Evolutionary conservation across 1,284 basidiomycete species (phyloP), one percentile per base, ranked within the genome.

Genomic region (Vanrija humicola): DNA sequence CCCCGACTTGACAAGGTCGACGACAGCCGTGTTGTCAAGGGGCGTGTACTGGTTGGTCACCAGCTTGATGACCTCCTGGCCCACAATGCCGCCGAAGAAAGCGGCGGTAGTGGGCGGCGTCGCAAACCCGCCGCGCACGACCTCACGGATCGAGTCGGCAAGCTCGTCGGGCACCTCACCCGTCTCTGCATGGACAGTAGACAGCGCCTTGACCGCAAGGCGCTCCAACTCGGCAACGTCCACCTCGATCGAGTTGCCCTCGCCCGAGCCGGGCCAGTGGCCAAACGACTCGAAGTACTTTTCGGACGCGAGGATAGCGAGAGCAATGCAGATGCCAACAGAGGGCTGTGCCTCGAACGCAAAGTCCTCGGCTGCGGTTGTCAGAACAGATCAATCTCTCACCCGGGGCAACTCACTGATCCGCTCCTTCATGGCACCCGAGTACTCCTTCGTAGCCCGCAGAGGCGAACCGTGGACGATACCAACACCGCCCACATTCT

Each of bases 11-110:
- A 98, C 84, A 57, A 97, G 82, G 78, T 98, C 93, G 51, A 95
- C 81, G 25, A 92, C 80, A 63, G 88, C 90, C 59, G 87, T 88
- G 19, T 92, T 90, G 65, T 89, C 85, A 55, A 96, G 82, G 3
- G 95, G 95, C 19, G 92, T 82, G 74, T 99, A 99, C 77, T 98
- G 96, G 69, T 86, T 86, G 58, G 95, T 98, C 66, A 97, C 87
- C 75, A 98, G 82, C 82, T 99, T 98, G 82, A 98, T 98, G 7
- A 86, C 86, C 76, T 98, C 96, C 67, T 98, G 96, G n/a, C 92
- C 92, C 25, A 94, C 88, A 18, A 98, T 76, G 0, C 95, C 96
- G 15, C 96, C 96, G 3, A 98, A 78, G 68, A 98, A 85, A 0
- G 93, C 93, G 0, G 96, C 90, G 28, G 88, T 94, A 61, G 92